phyloP scores from a whole-genome alignment of 352 stramenopile species.

The Pythium phragmiticola region DNA sequence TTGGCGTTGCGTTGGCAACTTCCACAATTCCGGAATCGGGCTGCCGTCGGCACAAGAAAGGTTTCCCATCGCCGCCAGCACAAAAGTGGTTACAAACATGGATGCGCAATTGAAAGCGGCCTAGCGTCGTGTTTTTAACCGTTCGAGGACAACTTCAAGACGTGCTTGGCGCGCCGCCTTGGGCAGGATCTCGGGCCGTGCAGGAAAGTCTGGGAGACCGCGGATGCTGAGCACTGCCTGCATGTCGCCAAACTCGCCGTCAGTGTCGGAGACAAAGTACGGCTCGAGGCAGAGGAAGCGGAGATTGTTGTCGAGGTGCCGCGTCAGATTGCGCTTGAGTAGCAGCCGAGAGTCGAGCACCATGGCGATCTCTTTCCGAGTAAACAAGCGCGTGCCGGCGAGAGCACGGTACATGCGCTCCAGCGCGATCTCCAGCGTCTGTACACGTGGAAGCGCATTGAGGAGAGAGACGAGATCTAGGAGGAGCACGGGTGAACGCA shows the following conservation, averaged over 20 bases:
- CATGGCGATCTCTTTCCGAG: slow-evolving; percentile 40
- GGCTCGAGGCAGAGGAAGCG: slow-evolving; percentile 51
- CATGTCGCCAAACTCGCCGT: slow-evolving; percentile 36
- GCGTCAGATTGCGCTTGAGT: slow-evolving; percentile 55
- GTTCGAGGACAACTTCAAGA: slow-evolving; percentile 34
- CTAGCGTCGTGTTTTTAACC: slow-evolving; percentile 29
- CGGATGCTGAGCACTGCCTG: slow-evolving; percentile 46
- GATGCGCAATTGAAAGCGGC: not conserved
- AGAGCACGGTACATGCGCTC: slow-evolving; percentile 49
- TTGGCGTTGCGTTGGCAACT: not conserved
- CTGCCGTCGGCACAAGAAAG: slow-evolving; percentile 3
- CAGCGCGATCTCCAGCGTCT: slow-evolving; percentile 61
- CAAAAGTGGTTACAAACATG: slow-evolving; percentile 9
- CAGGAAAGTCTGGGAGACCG: slow-evolving; percentile 44
- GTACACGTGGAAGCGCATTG: not conserved
- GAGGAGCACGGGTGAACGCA: not conserved
- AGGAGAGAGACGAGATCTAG: not conserved
- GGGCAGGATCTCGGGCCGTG: slow-evolving; percentile 21
- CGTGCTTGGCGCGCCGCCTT: slow-evolving; percentile 23
- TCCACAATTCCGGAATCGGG: not conserved
- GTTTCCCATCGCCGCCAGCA: not conserved
- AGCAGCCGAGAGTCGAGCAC: slow-evolving; percentile 54
- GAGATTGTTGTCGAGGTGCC: slow-evolving; percentile 58
- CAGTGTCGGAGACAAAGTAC: slow-evolving; percentile 47
- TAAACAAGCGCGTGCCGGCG: slow-evolving; percentile 48